phyloP scores from a whole-genome alignment of 192 early-diverging fungal genomes.

The Rhizoclosmatium sp. region DNA sequence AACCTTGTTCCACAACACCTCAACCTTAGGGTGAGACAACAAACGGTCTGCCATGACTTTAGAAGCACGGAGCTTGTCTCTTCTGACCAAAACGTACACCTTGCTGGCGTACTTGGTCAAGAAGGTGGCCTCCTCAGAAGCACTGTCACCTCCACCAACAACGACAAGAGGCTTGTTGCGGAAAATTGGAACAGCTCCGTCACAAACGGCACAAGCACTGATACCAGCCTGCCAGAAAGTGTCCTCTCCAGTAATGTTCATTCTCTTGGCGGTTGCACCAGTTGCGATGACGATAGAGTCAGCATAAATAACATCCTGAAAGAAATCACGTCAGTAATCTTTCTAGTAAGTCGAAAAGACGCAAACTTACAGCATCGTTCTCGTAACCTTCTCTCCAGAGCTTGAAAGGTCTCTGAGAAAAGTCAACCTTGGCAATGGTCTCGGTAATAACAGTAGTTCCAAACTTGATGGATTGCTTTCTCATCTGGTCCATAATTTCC shows the following conservation, averaged over 20 bases:
- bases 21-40: slow-evolving; percentile 86
- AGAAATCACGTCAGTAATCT: not conserved
- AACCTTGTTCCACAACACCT: slow-evolving; percentile 88
- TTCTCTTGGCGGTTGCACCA: slow-evolving; percentile 97
- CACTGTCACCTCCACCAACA: slow-evolving; percentile 80
- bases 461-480: slow-evolving; percentile 82
- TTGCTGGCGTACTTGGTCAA: slow-evolving; percentile 96
- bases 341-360: not conserved
- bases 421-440: slow-evolving; percentile 91
- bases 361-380: slow-evolving; percentile 44
- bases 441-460: slow-evolving; percentile 92
- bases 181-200: slow-evolving; percentile 98
- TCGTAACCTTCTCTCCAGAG: slow-evolving; percentile 91
- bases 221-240: slow-evolving; percentile 98
- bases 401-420: slow-evolving; percentile 85
- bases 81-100: slow-evolving; percentile 92
- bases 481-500: slow-evolving; percentile 87
- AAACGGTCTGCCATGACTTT: slow-evolving; percentile 96
- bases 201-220: slow-evolving; percentile 98
- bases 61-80: slow-evolving; percentile 95
- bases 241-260: slow-evolving; percentile 88
- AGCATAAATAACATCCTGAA: slow-evolving; percentile 73
- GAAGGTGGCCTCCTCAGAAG: slow-evolving; percentile 92
- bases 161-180: slow-evolving; percentile 94
- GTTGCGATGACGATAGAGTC: slow-evolving; percentile 93